Base-by-base conservation (phyloP, 177 flowering plant species). In the Telopea speciosissima region DNA sequence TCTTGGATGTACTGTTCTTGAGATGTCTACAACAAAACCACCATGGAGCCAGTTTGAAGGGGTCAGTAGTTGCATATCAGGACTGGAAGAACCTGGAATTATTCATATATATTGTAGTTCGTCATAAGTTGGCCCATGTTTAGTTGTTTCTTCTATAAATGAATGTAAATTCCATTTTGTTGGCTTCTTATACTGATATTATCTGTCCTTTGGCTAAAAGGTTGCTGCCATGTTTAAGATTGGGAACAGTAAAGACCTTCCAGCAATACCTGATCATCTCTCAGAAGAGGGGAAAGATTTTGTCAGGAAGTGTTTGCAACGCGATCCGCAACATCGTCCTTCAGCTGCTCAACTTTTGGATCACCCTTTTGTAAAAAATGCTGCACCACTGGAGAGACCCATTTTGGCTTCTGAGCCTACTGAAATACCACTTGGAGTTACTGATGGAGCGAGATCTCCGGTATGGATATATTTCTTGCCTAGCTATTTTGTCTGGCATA, bases 21-120 rank as follows among this genome's bases (percentile, higher is more conserved):
- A 92, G 75, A 92, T 92, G 97, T 88, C 92, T 45, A 90, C 97
- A 52, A 75, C 94, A 63, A 92, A 89, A 75, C 97, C 97, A 68
- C 97, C 97, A 66, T 92, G 97, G 97, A 89, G 87, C 72, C 90
- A 90, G 68, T 92, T 78, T 81, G 94, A 92, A 84, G 96, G 97
- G 90, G 97, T 92, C 17, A 79, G 97, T 82, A 63, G 25, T 60
- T 58, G 22, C 2, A n/a, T 58, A 16, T 58, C 61, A 21, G 61
- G 7, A 58, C 54, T 49, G 54, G 22, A 58, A 56, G 21, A 62
- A 36, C 40, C 40, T 36, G 40, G 8, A 36, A 5, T 25, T 23
- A 54, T 52, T 26, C 13, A 67, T 17, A 66, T 68, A 44, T 58
- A 24, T 40, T 68, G 24, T 59, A 3, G 44, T 67, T 56, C 19